These are phyloP conservation scores for Plasmodium ovale DNA, from an alignment of 169 alveolate species.

Conservation along the genomic window DNA sequence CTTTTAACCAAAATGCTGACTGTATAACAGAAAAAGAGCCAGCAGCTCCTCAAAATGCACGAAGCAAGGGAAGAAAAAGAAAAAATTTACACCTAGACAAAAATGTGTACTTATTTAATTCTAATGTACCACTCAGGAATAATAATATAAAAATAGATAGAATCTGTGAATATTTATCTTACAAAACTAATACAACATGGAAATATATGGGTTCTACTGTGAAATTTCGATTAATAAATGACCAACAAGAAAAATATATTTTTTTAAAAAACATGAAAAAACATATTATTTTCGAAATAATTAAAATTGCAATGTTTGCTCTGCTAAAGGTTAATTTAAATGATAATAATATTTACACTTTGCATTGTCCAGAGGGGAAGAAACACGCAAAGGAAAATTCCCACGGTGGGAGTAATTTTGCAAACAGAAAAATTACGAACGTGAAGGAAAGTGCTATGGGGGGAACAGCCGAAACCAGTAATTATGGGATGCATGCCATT, in stretches of 20 bases:
- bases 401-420: neutral
- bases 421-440: neutral
- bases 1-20: neutral
- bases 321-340: constrained; percentile 62
- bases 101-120: constrained; percentile 29
- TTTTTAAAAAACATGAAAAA: constrained; percentile 69
- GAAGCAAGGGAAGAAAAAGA: constrained; percentile 15
- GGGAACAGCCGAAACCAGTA: neutral
- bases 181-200: constrained; percentile 54
- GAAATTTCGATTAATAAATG: constrained; percentile 43
- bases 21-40: neutral
- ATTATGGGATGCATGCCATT: neutral
- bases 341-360: constrained; percentile 67
- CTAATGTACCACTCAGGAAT: constrained; percentile 52
- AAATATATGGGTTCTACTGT: constrained; percentile 72
- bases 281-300: constrained; percentile 62
- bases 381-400: neutral
- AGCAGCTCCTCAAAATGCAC: neutral
- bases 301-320: constrained; percentile 74
- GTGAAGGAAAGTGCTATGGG: neutral
- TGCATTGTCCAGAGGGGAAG: neutral
- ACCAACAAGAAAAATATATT: constrained; percentile 73
- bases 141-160: constrained; percentile 55
- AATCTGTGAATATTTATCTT: constrained; percentile 60
- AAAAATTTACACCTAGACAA: constrained; percentile 38